Conservation (phyloP, 768 basidiomycete genomes). For the Rhizopogon sp. region DNA sequence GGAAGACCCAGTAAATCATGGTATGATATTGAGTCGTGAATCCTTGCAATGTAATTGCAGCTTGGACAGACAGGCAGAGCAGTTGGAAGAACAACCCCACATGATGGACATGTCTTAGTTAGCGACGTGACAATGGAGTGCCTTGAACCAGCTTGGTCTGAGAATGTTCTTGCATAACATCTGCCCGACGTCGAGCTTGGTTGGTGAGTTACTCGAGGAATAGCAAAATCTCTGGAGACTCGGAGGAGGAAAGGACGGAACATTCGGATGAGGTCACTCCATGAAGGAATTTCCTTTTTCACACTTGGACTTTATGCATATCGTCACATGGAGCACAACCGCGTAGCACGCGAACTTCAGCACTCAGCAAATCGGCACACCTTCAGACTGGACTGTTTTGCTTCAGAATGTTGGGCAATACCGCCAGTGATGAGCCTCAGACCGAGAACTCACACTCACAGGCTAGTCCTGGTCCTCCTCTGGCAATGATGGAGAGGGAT, state of each 20-base stretch:
- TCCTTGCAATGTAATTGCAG: constrained; percentile 63
- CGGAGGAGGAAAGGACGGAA: background rate
- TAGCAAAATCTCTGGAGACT: background rate
- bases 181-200: background rate
- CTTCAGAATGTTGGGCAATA: constrained; percentile 1
- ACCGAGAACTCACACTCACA: background rate
- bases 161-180: background rate
- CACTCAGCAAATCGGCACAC: background rate
- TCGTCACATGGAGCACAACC: background rate
- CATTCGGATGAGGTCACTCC: constrained; percentile 4
- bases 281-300: background rate
- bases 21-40: constrained; percentile 52
- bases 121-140: constrained; percentile 3
- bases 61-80: constrained; percentile 67
- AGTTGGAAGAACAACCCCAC: constrained; percentile 53
- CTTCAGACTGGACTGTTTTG: background rate
- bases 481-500: constrained; percentile 33
- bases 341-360: no score
- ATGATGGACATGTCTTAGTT: constrained; percentile 51
- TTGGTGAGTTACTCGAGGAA: background rate
- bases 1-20: constrained; percentile 68
- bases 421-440: background rate
- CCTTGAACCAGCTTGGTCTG: background rate
- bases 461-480: constrained; percentile 28
- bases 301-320: background rate